Base-by-base conservation (phyloP, 2,329 filamentous ascomycete species). In the Thelonectria rubi region DNA sequence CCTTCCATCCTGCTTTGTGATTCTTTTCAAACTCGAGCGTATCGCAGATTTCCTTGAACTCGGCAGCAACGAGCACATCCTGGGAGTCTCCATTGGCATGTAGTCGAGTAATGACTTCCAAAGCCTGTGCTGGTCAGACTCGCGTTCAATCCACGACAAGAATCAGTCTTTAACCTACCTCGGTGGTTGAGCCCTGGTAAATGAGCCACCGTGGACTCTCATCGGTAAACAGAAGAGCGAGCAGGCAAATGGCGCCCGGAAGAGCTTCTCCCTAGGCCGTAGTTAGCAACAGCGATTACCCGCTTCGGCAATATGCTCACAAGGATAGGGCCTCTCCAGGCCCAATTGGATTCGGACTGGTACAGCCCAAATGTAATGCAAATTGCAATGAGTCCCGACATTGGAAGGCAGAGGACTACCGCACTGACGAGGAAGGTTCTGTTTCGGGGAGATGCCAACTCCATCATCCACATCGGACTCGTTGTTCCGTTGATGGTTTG, bases 161-260 rank as follows among this genome's bases (percentile, higher is more conserved):
- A 17, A 39, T 39, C 11, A 12, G 37, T 7, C 4, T 4, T 24
- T 7, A 24, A 24, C 24, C 24, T 24, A 24, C 24, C 24, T 24
- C 24, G 24, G 24, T 24, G 24, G 24, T 24, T 7, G 24, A 24
- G 7, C 24, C 24, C 24, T 24, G 24, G 12, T 53, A 43, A 18
- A 53, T 24, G 5, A 53, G 21, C 50, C 50, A 53, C 11, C 50
- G 18, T 8, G 50, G 50, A 9, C 37, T 43, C n/a, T 53, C 50
- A 20, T 43, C 20, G 15, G 39, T 43, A 15, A 53, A 53, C 15
- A 15, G 37, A 11, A 53, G 37, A 30, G 26, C 8, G 14, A 40
- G 11, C 1, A 53, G 20, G 18, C 18, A 42, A 26, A 53, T 10
- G 3, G 30, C 15, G 12, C 7, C 14, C 5, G 37, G 37, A 17